Evolutionary conservation across 345 rosid genomes (phyloP).

Genomic region (Gynandropsis gynandra): DNA sequence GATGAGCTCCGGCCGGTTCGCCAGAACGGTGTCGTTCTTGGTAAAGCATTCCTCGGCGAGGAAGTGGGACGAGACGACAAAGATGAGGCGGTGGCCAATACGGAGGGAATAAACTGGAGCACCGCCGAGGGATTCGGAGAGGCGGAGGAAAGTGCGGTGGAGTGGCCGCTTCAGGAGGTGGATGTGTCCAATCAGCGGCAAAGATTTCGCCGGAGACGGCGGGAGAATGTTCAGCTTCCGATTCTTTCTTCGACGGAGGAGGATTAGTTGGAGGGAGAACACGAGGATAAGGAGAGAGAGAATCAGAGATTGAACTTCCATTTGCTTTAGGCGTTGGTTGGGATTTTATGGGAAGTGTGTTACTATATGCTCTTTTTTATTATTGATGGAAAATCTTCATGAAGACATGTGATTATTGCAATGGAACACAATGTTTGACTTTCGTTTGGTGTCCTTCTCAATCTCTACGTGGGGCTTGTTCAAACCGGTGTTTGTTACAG

Average conservation of each 20-base stretch:
- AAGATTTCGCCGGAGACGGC: constrained; percentile 32
- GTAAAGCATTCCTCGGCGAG: constrained; percentile 42
- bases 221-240: constrained; percentile 29
- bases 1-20: constrained; percentile 34
- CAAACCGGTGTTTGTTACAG: too few relatives aligned
- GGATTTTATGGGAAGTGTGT: too few relatives aligned
- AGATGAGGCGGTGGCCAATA: constrained; percentile 32
- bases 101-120: constrained; percentile 36
- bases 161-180: constrained; percentile 37
- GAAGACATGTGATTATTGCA: neutral
- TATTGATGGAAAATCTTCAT: too few relatives aligned
- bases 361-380: neutral
- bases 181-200: constrained; percentile 50
- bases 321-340: too few relatives aligned
- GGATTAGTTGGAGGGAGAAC: neutral
- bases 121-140: constrained; percentile 31
- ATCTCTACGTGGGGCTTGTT: too few relatives aligned
- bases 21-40: constrained; percentile 36
- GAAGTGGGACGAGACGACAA: constrained; percentile 36
- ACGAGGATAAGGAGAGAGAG: neutral
- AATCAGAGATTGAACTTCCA: neutral
- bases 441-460: too few relatives aligned
- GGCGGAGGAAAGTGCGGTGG: constrained; percentile 25
- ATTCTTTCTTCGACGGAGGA: neutral
- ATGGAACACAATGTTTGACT: too few relatives aligned